A percentile compares a stretch with the other conserved stretches of the same genome.
Conservation (phyloP, 2,329 filamentous ascomycete species). For the Cytospora chrysosperma region DNA sequence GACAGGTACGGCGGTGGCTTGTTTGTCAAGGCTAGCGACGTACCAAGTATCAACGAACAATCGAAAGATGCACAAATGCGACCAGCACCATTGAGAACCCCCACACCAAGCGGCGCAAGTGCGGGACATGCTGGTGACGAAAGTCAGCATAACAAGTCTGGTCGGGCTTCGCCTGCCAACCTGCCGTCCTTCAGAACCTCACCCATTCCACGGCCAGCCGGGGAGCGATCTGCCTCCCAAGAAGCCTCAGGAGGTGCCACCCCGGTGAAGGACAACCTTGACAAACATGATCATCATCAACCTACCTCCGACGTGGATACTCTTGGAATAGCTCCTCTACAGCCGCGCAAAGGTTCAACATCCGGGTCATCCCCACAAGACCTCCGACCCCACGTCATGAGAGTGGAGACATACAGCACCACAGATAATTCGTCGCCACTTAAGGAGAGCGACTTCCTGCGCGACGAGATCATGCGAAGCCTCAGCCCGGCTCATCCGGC, state of each 20-base stretch:
- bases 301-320: slow-evolving; percentile 24
- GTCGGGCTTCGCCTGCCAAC: slow-evolving; percentile 10
- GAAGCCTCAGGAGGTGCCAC: not conserved
- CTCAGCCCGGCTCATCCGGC: slow-evolving; percentile 51
- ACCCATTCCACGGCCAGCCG: not conserved
- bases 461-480: slow-evolving; percentile 73
- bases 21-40: slow-evolving; percentile 5
- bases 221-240: not conserved
- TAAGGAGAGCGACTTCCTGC: slow-evolving; percentile 68
- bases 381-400: slow-evolving; percentile 39
- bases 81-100: slow-evolving; percentile 20
- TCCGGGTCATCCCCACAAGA: slow-evolving; percentile 35
- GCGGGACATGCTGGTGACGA: slow-evolving; percentile 9
- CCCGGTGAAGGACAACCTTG: not conserved
- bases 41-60: slow-evolving; percentile 14
- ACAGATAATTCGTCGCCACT: slow-evolving; percentile 51
- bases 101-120: slow-evolving; percentile 15
- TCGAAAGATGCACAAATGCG: slow-evolving; percentile 14
- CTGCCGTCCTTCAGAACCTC: slow-evolving; percentile 9
- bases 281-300: slow-evolving; percentile 1
- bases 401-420: slow-evolving; percentile 48
- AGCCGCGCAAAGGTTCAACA: slow-evolving; percentile 37
- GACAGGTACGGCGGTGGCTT: not conserved
- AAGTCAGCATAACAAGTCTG: not conserved
- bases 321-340: slow-evolving; percentile 44